A percentile compares a stretch with the other conserved stretches of the same genome.
phyloP scores from a whole-genome alignment of 2,329 filamentous ascomycete species.

The Emmonsia crescens region DNA sequence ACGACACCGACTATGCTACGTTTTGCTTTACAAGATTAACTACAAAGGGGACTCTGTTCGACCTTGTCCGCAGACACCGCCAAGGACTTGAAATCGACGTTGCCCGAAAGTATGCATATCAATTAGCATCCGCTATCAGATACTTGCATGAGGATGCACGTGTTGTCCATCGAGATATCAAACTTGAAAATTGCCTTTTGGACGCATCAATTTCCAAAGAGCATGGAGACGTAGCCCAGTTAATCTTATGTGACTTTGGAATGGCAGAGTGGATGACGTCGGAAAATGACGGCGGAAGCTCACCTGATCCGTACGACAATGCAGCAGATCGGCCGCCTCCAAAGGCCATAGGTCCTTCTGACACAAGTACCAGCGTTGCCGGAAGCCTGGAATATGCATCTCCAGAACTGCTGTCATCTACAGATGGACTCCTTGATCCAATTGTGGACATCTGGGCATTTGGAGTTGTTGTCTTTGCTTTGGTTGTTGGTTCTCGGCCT shows the following conservation, averaged over 20 bases:
- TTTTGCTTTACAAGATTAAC: conserved; percentile 58
- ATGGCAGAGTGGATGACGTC: conserved; percentile 56
- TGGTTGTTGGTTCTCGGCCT: conserved; percentile 51
- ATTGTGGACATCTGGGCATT: conserved; percentile 58
- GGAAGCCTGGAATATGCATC: conserved; percentile 49
- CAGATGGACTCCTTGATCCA: conserved; percentile 33
- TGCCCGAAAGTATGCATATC: conserved; percentile 50
- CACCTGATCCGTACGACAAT: conserved; percentile 40
- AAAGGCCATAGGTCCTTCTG: conserved; percentile 44
- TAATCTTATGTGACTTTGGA: conserved; percentile 58
- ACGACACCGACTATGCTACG: conserved; percentile 57
- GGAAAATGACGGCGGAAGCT: conserved; percentile 40
- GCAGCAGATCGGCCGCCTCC: conserved; percentile 37
- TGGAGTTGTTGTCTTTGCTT: conserved; percentile 51
- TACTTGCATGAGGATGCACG: conserved; percentile 58
- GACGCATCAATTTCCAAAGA: conserved; percentile 36
- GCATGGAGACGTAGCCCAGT: conserved; percentile 35
- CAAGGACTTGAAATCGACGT: conserved; percentile 41
- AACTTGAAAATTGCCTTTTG: conserved; percentile 56
- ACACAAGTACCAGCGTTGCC: conserved; percentile 47
- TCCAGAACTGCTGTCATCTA: conserved; percentile 35
- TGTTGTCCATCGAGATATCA: conserved; percentile 57
- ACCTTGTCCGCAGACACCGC: conserved; percentile 48
- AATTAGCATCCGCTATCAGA: conserved; percentile 52
- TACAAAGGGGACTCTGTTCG: conserved; percentile 54